Conservation (phyloP, 2,329 filamentous ascomycete genomes). For the Eutypella sp. region DNA sequence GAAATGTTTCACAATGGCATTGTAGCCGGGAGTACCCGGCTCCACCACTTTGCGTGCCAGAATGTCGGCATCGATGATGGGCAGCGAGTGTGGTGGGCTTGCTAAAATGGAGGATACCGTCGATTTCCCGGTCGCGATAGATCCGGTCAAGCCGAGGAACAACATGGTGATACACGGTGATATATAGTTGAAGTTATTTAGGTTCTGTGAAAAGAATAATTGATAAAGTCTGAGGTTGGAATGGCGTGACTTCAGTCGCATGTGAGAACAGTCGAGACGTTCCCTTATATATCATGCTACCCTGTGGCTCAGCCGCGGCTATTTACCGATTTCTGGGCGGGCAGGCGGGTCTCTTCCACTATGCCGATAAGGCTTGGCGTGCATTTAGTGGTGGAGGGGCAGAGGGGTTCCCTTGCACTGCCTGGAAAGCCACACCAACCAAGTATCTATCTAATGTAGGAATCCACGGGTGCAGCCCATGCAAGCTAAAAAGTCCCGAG, state of each 20-base stretch:
- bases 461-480: no score
- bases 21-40: conserved; percentile 80
- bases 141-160: conserved; percentile 91
- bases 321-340: not conserved
- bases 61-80: conserved; percentile 90
- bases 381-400: no score
- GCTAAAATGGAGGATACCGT: conserved; percentile 85
- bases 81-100: conserved; percentile 74
- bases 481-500: no score
- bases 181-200: not conserved
- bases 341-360: no score
- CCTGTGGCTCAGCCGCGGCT: not conserved
- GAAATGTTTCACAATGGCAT: conserved; percentile 78
- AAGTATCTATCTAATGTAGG: no score
- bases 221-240: not conserved
- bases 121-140: conserved; percentile 96
- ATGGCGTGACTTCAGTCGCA: not conserved
- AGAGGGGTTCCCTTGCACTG: no score
- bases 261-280: not conserved
- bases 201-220: not conserved
- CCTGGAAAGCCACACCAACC: no score
- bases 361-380: not conserved
- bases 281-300: not conserved
- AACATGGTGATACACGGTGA: conserved; percentile 58
- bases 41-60: conserved; percentile 91